phyloP scores from a whole-genome alignment of 345 rosid genomes.

The Angophora floribunda region DNA sequence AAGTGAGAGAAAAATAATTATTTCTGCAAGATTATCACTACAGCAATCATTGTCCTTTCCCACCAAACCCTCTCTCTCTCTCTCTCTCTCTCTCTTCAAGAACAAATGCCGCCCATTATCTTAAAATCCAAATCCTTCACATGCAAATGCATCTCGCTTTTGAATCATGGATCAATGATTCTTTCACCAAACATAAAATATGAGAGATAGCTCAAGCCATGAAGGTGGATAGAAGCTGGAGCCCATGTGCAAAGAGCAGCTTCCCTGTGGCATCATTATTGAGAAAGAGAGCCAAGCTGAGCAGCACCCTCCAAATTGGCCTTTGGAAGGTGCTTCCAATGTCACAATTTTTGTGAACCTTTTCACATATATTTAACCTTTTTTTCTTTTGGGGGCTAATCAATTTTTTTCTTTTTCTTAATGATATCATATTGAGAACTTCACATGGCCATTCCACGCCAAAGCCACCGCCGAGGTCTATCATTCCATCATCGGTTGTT shows the following conservation, averaged over 20 bases:
- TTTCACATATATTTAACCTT: neutral
- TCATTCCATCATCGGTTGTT: neutral
- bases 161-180: neutral
- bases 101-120: neutral
- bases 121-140: neutral
- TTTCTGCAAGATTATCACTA: neutral
- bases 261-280: neutral
- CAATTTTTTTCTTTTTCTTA: neutral
- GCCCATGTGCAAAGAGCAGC: constrained; percentile 37
- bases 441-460: constrained; percentile 26
- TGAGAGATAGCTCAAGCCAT: neutral
- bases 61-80: neutral
- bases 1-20: neutral
- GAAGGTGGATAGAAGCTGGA: constrained; percentile 13
- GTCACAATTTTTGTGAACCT: neutral
- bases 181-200: neutral
- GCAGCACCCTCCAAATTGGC: neutral
- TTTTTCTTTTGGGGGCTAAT: neutral
- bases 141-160: neutral
- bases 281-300: neutral
- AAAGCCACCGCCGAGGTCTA: constrained; percentile 11
- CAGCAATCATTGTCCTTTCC: neutral
- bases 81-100: neutral
- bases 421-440: neutral
- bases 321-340: neutral